Base-by-base conservation (phyloP, 176 grass and related monocot species). In the Ensete glaucum region DNA sequence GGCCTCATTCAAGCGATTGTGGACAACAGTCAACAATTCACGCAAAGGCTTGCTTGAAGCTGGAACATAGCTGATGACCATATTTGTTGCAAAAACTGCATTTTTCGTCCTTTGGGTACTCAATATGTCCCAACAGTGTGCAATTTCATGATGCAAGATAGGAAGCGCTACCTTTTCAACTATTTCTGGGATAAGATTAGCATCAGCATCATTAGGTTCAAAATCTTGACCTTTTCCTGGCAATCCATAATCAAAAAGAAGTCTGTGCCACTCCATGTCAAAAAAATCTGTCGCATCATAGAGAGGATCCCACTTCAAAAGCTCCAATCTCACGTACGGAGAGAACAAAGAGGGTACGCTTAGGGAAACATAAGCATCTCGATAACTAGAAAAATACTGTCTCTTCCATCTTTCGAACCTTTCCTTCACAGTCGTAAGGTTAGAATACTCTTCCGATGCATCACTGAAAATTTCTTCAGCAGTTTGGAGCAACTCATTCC, bases 161-260 rank as follows among this genome's bases (percentile, higher is more conserved):
- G 88, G 90, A 87, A 99, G 95, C 43, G 82, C 90, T n/a, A 99
- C 91, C 81, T 94, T 99, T 79, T 94, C 90, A 12, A 91, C 86
- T 55, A 99, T 67, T 65, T 76, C 76, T 48, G 88, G 90, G 78
- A 99, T 67, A 48, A 91, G 86, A 75, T 87, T 77, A 17, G 73
- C 34, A 87, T 99, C 88, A 2, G 59, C 56, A 74, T 99, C 88
- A 79, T 84, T 63, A 73, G 57, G 73, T 25, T 82, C 74, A 53
- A 76, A 64, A 25, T 54, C 62, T 58, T 19, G 66, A 48, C 75
- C 80, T 50, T 74, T 56, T 64, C 70, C 70, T 83, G 71, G 52
- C 69, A 73, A 11, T 15, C 86, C 88, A 74, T 99, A 99, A 48
- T 87, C 70, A 20, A 91, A 82, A 69, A 99, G 89, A 76, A 87